Percentiles rank a stretch among this genome's conserved stretches.
Conservation (phyloP, 352 stramenopile species). For the Pythium oligandrum region DNA sequence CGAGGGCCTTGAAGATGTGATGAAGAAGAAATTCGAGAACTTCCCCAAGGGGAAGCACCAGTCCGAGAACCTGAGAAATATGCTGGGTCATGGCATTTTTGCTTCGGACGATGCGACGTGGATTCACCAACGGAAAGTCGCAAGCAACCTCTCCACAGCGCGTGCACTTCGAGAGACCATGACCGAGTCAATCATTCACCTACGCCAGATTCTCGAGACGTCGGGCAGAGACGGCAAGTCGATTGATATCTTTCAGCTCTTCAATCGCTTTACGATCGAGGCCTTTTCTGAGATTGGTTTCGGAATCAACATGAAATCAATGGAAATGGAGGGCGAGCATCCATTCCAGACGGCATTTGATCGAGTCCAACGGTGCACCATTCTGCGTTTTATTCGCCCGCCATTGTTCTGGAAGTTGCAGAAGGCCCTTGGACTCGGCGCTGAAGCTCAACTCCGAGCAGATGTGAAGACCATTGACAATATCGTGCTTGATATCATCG, state of each 20-base stretch:
- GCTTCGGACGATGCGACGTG: slow-evolving; percentile 46
- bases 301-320: slow-evolving; percentile 35
- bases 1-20: slow-evolving; percentile 35
- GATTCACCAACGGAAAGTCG: slow-evolving; percentile 65
- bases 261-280: slow-evolving; percentile 46
- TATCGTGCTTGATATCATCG: slow-evolving; percentile 36
- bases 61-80: slow-evolving; percentile 32
- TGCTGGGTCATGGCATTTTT: slow-evolving; percentile 71
- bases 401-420: slow-evolving; percentile 40
- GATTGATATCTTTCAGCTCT: slow-evolving; percentile 32
- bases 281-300: slow-evolving; percentile 53
- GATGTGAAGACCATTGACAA: slow-evolving; percentile 36
- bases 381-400: slow-evolving; percentile 24
- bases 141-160: slow-evolving; percentile 81
- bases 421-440: slow-evolving; percentile 22
- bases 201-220: slow-evolving; percentile 22
- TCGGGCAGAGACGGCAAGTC: slow-evolving; percentile 7
- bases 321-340: slow-evolving; percentile 35
- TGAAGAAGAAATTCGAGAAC: slow-evolving; percentile 44
- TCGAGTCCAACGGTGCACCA: slow-evolving; percentile 18
- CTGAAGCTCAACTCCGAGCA: slow-evolving; percentile 22
- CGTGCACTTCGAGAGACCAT: slow-evolving; percentile 48
- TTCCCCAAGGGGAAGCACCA: slow-evolving; percentile 37
- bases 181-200: slow-evolving; percentile 23
- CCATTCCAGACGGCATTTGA: slow-evolving; percentile 50